Evolutionary conservation across 2,329 filamentous ascomycete species (phyloP).

Genomic region (Paraphaeosphaeria sporulosa): DNA sequence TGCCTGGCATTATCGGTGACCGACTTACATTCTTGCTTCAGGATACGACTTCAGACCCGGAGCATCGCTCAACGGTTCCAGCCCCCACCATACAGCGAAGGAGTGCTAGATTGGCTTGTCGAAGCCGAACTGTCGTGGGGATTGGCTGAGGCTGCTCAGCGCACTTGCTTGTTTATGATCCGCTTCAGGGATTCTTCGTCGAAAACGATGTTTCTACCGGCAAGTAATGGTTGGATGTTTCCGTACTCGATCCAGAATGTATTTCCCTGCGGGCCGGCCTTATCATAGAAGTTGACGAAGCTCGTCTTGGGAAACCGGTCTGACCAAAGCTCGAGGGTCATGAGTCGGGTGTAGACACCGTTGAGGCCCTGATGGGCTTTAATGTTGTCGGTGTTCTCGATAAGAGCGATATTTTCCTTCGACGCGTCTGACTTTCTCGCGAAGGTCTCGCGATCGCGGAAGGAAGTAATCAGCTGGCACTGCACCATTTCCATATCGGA

Average conservation of each 20-base stretch:
- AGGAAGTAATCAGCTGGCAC: constrained; percentile 9
- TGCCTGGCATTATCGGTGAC: not conserved
- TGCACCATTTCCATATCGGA: not conserved
- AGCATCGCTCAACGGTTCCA: not conserved
- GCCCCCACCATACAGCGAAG: constrained; percentile 3
- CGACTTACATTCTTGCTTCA: not conserved
- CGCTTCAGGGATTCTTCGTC: constrained; percentile 18
- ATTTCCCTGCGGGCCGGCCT: not conserved
- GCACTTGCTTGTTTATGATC: constrained; percentile 13
- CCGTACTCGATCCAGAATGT: constrained; percentile 25
- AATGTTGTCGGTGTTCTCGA: not conserved
- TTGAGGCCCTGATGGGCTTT: constrained; percentile 4
- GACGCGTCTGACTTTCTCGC: not conserved
- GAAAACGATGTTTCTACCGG: constrained; percentile 13
- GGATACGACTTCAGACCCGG: constrained; percentile 3
- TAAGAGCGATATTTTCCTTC: not conserved
- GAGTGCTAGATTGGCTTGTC: not conserved
- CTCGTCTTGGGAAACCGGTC: constrained; percentile 24
- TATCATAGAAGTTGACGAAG: constrained; percentile 28
- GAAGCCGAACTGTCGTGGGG: not conserved
- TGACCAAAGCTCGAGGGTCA: constrained; percentile 20
- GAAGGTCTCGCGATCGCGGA: not conserved
- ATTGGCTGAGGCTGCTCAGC: constrained; percentile 8
- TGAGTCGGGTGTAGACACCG: constrained; percentile 2
- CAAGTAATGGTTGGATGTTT: constrained; percentile 21